These are phyloP conservation scores for Globisporangium parvum DNA, from an alignment of 352 stramenopile species.

Conservation along the genomic window DNA sequence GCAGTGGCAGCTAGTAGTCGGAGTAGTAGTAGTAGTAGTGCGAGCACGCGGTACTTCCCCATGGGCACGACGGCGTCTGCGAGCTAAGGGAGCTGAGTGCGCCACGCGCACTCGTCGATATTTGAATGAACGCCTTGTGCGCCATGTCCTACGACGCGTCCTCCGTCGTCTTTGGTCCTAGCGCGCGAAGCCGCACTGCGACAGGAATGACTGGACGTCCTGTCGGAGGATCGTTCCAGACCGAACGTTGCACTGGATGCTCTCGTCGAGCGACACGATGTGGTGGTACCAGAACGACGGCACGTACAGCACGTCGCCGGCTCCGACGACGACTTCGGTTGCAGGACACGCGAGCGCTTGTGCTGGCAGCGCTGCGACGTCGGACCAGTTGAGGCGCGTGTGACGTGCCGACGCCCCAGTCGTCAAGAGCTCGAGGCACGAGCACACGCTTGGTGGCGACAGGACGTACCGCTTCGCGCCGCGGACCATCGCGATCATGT, in stretches of 20 bases:
- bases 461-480: slow-evolving; percentile 92
- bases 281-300: slow-evolving; percentile 95
- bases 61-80: slow-evolving; percentile 49
- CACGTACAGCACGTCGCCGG: slow-evolving; percentile 93
- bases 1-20: slow-evolving; percentile 18
- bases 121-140: neutral
- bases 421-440: slow-evolving; percentile 69
- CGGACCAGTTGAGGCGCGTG: slow-evolving; percentile 89
- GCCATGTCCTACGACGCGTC: no score
- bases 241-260: slow-evolving; percentile 93
- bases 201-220: slow-evolving; percentile 30
- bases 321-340: slow-evolving; percentile 89
- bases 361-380: slow-evolving; percentile 30
- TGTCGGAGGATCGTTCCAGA: slow-evolving; percentile 36
- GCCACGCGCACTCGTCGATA: neutral
- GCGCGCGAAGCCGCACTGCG: slow-evolving; percentile 33
- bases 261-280: slow-evolving; percentile 93
- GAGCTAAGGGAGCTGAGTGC: slow-evolving; percentile 19
- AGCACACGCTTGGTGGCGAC: slow-evolving; percentile 83
- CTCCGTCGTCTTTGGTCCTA: neutral
- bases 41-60: slow-evolving; percentile 43
- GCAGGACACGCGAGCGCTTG: slow-evolving; percentile 41
- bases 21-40: no score
- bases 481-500: slow-evolving; percentile 90
- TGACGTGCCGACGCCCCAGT: slow-evolving; percentile 83